A percentile compares a stretch with the other conserved stretches of the same genome.
These are phyloP conservation scores for Ganoderma multipileum DNA, from an alignment of 1,284 basidiomycete genomes.

Conservation along the genomic window DNA sequence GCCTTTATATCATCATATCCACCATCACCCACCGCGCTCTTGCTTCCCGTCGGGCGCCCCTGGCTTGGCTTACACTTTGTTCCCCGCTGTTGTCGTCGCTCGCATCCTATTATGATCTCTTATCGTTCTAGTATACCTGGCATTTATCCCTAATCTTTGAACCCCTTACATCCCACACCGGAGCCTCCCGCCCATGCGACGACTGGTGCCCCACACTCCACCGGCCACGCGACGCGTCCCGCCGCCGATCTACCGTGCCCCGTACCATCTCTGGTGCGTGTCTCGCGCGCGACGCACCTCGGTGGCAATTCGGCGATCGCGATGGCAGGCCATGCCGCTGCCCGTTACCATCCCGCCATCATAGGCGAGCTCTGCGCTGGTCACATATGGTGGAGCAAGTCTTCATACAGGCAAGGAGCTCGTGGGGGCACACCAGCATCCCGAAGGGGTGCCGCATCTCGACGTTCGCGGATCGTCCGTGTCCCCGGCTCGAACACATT, in stretches of 20 bases:
- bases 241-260: background rate
- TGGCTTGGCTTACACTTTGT: constrained; percentile 1
- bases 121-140: constrained; percentile 26
- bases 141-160: constrained; percentile 30
- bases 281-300: background rate
- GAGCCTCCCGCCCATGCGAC: background rate
- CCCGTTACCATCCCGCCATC: background rate
- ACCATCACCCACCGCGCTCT: background rate
- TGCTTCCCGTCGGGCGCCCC: constrained; percentile 10
- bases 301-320: background rate
- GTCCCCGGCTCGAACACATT: constrained; percentile 10
- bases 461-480: constrained; percentile 21
- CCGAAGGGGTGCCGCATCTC: constrained; percentile 12
- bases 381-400: constrained; percentile 1
- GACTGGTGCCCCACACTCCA: background rate
- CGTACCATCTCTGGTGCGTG: background rate
- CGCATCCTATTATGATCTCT: constrained; percentile 14
- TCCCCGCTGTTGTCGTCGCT: constrained; percentile 20
- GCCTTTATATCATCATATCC: constrained; percentile 7
- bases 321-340: background rate
- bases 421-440: background rate
- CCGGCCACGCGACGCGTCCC: background rate
- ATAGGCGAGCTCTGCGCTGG: background rate
- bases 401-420: background rate
- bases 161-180: constrained; percentile 7